phyloP scores from a whole-genome alignment of 805 yeast genomes.

The Zygotorulaspora chibaensis region DNA sequence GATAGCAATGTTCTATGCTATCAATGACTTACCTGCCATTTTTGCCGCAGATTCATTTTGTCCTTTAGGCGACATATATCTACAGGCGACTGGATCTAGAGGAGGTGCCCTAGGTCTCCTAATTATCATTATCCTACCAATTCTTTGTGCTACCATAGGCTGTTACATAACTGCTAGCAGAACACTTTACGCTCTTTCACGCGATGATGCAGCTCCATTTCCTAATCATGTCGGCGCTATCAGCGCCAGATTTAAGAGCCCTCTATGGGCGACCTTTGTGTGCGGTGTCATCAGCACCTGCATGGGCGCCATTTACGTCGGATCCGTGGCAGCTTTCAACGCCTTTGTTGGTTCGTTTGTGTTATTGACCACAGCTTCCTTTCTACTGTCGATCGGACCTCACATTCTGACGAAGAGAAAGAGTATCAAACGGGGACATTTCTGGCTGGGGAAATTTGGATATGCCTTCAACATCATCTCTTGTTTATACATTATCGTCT shows the following conservation, averaged over 20 bases:
- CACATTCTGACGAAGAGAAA: slow-evolving; percentile 4
- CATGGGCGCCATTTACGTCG: slow-evolving; percentile 9
- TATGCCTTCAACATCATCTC: slow-evolving; percentile 7
- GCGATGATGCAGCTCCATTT: slow-evolving; percentile 10
- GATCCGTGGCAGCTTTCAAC: slow-evolving; percentile 8
- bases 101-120: slow-evolving; percentile 8
- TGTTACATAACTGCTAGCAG: slow-evolving; percentile 8
- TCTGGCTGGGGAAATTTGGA: slow-evolving; percentile 8
- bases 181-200: slow-evolving; percentile 8
- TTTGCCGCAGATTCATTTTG: slow-evolving; percentile 5
- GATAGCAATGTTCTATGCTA: slow-evolving; percentile 9
- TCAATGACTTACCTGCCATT: slow-evolving; percentile 4
- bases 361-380: slow-evolving; percentile 5
- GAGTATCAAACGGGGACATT: slow-evolving; percentile 1
- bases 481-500: slow-evolving; percentile 7
- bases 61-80: slow-evolving; percentile 7
- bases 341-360: slow-evolving; percentile 10
- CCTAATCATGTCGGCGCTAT: slow-evolving; percentile 4
- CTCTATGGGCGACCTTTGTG: slow-evolving; percentile 8
- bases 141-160: slow-evolving; percentile 6
- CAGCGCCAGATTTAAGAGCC: slow-evolving; percentile 5
- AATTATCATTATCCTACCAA: slow-evolving; percentile 7
- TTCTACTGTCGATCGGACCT: slow-evolving; percentile 4
- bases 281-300: slow-evolving; percentile 5
- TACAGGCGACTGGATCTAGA: slow-evolving; percentile 8